Evolutionary conservation across 352 stramenopile species (phyloP), one percentile per base, ranked within the genome.

Genomic region (Globisporangium rhizosaccharum): DNA sequence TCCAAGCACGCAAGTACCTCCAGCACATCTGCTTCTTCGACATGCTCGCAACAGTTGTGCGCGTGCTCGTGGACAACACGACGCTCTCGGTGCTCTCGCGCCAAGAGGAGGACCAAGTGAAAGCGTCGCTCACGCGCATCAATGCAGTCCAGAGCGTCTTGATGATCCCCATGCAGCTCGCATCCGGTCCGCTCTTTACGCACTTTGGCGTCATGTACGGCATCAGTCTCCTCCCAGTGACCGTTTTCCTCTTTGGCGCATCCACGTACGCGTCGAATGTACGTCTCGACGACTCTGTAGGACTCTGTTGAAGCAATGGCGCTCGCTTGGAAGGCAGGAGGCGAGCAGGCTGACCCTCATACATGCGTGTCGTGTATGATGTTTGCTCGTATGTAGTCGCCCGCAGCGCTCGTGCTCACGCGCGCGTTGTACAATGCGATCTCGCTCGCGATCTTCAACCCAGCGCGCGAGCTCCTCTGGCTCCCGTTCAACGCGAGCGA

Each of bases 11-110:
- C 25, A 87, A 78, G 15, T 94, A 94, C 51, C 65, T 94, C 33
- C 82, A 90, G 53, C 83, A 94, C 58, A 90, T 94, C 66, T 94
- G 85, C 63, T 88, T 94, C 47, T 94, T 94, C 49, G 85, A 94
- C 45, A 75, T 94, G 64, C 57, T 92, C 33, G 83, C 85, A 0
- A 94, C 85, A 0, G 69, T 92, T 14, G 79, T 91, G 60, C 72
- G 85, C 9, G 85, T 94, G 26, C 61, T 94, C 7, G 70, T 94
- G 30, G 85, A 94, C 69, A 93, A 93, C 68, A 82, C 73, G 41
- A 92, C 81, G 57, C 62, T 94, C 7, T 84, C 85, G 9, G 75
- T 92, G 14, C 70, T 94, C 8, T 89, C 82, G 23, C 62, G 75
- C 12, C 79, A 90, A 46, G 67, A 73, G 4, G 83, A 93, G 42